These are phyloP conservation scores for Litsea cubeba DNA, from an alignment of 164 flowering plant genomes.

Conservation along the genomic window DNA sequence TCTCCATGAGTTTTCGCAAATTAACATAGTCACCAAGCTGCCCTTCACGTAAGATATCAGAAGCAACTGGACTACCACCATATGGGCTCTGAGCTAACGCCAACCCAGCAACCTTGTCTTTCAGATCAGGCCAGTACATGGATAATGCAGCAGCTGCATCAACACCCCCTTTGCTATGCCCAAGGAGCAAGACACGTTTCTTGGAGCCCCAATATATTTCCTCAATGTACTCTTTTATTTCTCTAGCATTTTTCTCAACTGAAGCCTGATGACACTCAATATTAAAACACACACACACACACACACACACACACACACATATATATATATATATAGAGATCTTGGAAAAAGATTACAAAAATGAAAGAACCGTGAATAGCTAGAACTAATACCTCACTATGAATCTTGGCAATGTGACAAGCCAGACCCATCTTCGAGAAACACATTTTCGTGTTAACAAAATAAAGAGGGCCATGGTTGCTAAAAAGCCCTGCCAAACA, in stretches of 20 bases:
- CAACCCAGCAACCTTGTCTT: conserved; percentile 92
- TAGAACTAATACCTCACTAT: conserved; percentile 69
- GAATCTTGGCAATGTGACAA: conserved; percentile 98
- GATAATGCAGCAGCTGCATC: conserved; percentile 97
- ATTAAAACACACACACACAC: too few species aligned
- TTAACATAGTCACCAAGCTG: conserved; percentile 72
- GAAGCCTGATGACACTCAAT: conserved; percentile 56
- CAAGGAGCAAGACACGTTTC: conserved; percentile 86
- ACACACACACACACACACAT: too few species aligned
- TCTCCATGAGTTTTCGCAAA: conserved; percentile 68
- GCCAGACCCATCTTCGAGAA: conserved; percentile 93
- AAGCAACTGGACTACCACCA: conserved; percentile 95
- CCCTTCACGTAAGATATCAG: conserved; percentile 87
- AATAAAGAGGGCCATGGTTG: conserved; percentile 95
- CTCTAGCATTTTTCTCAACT: conserved; percentile 89
- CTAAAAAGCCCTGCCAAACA: conserved; percentile 79
- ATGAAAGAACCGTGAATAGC: background rate
- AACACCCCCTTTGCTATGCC: conserved; percentile 97
- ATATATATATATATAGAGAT: too few species aligned
- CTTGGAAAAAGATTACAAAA: background rate
- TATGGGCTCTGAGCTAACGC: conserved; percentile 95
- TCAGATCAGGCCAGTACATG: conserved; percentile 85
- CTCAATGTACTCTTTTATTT: conserved; percentile 83
- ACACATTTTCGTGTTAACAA: conserved; percentile 61
- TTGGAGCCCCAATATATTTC: conserved; percentile 90